phyloP scores from a whole-genome alignment of 345 rosid genomes.

The Corchorus olitorius region DNA sequence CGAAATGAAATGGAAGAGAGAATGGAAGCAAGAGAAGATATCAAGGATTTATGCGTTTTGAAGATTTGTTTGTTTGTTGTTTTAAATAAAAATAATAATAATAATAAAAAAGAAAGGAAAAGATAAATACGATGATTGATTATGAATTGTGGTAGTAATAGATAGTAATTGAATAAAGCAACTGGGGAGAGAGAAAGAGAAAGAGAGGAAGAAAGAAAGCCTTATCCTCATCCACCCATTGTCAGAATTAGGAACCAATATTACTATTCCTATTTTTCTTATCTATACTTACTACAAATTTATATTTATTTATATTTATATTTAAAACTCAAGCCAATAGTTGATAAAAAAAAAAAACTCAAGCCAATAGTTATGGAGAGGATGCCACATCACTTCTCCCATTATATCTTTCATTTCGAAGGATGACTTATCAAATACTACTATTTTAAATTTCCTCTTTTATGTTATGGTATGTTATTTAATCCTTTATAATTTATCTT shows the following conservation, averaged over 20 bases:
- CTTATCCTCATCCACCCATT: slow-evolving; percentile 36
- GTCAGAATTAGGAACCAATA: not conserved
- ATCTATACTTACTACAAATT: too few relatives aligned
- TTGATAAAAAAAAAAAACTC: too few relatives aligned
- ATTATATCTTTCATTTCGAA: too few relatives aligned
- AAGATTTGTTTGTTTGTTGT: slow-evolving; percentile 16
- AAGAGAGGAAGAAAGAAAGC: not conserved
- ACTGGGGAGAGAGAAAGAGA: not conserved
- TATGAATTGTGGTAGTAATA: too few relatives aligned
- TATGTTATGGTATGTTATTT: too few relatives aligned
- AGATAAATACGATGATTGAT: not conserved
- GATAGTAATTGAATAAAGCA: not conserved
- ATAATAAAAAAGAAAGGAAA: not conserved
- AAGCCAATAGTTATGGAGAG: too few relatives aligned
- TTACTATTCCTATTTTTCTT: not conserved
- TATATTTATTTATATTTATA: too few relatives aligned
- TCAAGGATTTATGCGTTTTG: not conserved
- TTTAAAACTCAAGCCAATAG: too few relatives aligned
- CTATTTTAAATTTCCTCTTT: too few relatives aligned
- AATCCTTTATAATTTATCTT: too few relatives aligned
- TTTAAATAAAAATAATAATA: not conserved
- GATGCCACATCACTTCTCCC: too few relatives aligned
- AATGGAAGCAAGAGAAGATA: not conserved
- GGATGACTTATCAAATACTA: too few relatives aligned
- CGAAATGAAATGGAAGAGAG: not conserved